These are phyloP conservation scores for Morella rubra DNA, from an alignment of 306 rosid species.

Conservation along the genomic window DNA sequence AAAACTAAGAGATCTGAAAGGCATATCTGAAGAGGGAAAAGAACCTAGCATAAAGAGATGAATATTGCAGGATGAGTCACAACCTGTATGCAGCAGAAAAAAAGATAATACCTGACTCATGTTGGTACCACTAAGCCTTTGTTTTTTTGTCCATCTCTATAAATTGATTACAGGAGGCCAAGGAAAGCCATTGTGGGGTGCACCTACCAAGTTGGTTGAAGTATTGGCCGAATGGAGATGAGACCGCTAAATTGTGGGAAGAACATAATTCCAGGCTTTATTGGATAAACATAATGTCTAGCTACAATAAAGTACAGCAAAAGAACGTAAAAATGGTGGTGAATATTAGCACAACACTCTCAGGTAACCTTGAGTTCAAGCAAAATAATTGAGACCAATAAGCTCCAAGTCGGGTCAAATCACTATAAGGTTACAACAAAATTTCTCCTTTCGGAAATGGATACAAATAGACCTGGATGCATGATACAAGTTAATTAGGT, in stretches of 20 bases:
- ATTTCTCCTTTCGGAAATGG: background rate
- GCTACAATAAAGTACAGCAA: background rate
- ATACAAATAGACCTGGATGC: background rate
- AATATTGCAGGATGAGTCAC: background rate
- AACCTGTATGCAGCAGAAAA: background rate
- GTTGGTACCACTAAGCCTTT: background rate
- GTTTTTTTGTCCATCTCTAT: background rate
- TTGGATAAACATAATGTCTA: background rate
- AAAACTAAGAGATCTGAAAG: background rate
- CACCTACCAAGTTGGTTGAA: constrained; percentile 3
- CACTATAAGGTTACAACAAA: background rate
- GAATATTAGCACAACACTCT: background rate
- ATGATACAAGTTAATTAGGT: background rate
- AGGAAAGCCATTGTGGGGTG: background rate
- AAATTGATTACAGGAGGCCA: background rate
- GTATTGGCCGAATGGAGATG: background rate
- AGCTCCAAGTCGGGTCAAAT: background rate
- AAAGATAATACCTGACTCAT: background rate
- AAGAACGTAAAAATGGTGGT: background rate
- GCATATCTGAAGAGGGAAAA: background rate
- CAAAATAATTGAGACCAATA: background rate
- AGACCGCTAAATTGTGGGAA: background rate
- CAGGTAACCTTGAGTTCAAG: background rate
- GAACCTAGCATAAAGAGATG: background rate
- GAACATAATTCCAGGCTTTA: background rate